A percentile compares a stretch with the other conserved stretches of the same genome.
Conservation (phyloP, 2,329 filamentous ascomycete species). For the Claviceps africana region DNA sequence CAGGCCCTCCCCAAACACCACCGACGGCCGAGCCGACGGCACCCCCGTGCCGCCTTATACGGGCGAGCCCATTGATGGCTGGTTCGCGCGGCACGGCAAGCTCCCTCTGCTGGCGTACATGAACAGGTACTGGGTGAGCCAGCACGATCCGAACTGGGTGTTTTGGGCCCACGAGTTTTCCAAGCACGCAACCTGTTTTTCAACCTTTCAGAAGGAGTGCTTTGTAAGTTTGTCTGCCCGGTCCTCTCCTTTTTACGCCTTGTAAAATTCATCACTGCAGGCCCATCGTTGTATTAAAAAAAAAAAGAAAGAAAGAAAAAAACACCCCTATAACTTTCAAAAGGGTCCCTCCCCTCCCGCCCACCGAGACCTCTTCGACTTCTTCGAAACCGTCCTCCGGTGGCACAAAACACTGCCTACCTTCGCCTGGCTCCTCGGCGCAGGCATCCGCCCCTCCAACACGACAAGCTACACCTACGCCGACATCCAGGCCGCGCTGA, state of each 20-base stretch:
- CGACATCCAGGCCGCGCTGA: slow-evolving; percentile 37
- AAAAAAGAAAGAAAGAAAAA: background rate
- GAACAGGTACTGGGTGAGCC: slow-evolving; percentile 50
- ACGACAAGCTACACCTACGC: slow-evolving; percentile 39
- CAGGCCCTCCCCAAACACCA: slow-evolving; percentile 46
- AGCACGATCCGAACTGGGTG: slow-evolving; percentile 37
- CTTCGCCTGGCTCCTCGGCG: slow-evolving; percentile 41
- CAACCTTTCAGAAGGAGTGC: slow-evolving; percentile 50
- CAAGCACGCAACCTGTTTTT: slow-evolving; percentile 56
- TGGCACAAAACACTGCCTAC: slow-evolving; percentile 48
- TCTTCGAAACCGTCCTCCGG: slow-evolving; percentile 44
- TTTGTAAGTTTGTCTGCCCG: slow-evolving; percentile 25
- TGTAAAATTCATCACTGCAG: too few species aligned
- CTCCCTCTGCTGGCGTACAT: slow-evolving; percentile 50
- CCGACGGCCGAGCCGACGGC: slow-evolving; percentile 38
- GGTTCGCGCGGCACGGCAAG: slow-evolving; percentile 42
- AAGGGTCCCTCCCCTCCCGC: slow-evolving; percentile 37
- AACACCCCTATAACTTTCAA: background rate
- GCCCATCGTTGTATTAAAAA: too few species aligned
- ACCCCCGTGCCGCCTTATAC: slow-evolving; percentile 42
- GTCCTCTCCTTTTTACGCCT: background rate
- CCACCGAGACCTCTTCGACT: slow-evolving; percentile 48
- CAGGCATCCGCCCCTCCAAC: slow-evolving; percentile 44
- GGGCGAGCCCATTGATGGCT: slow-evolving; percentile 42
- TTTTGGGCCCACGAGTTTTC: slow-evolving; percentile 57